phyloP scores from a whole-genome alignment of 208 protist species.

The Leishmania aethiopica region DNA sequence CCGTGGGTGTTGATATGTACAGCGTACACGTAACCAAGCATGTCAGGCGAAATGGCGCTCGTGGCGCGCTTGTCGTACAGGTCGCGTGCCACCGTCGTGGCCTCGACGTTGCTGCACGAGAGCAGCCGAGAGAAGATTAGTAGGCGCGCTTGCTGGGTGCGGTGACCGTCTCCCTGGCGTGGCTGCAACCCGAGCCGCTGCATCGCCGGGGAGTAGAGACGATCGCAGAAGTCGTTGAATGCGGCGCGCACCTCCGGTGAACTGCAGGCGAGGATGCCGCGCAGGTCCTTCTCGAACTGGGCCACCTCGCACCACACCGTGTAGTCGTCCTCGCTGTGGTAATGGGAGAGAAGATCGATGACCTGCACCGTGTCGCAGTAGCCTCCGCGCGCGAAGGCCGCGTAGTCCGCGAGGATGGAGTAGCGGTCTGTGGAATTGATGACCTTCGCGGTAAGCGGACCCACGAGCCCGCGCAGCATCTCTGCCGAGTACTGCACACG shows the following conservation, averaged over 20 bases:
- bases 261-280: constrained; percentile 38
- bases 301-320: constrained; percentile 47
- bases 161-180: constrained; percentile 36
- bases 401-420: constrained; percentile 67
- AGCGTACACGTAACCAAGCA: constrained; percentile 48
- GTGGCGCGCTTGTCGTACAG: constrained; percentile 45
- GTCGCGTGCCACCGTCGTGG: constrained; percentile 36
- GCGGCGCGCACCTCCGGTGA: constrained; percentile 33
- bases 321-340: constrained; percentile 32
- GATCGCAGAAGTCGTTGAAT: constrained; percentile 55
- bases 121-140: constrained; percentile 56
- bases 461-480: constrained; percentile 46
- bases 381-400: constrained; percentile 70
- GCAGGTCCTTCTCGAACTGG: constrained; percentile 53
- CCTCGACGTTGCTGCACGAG: constrained; percentile 31
- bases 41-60: constrained; percentile 51
- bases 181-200: constrained; percentile 32
- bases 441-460: constrained; percentile 40
- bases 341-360: constrained; percentile 45
- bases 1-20: constrained; percentile 48
- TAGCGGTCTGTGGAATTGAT: constrained; percentile 68
- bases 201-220: constrained; percentile 55
- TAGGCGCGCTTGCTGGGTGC: constrained; percentile 40
- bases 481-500: constrained; percentile 68
- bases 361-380: constrained; percentile 46